phyloP scores from a whole-genome alignment of 441 rosid genomes.

The Pelargonium australe region DNA sequence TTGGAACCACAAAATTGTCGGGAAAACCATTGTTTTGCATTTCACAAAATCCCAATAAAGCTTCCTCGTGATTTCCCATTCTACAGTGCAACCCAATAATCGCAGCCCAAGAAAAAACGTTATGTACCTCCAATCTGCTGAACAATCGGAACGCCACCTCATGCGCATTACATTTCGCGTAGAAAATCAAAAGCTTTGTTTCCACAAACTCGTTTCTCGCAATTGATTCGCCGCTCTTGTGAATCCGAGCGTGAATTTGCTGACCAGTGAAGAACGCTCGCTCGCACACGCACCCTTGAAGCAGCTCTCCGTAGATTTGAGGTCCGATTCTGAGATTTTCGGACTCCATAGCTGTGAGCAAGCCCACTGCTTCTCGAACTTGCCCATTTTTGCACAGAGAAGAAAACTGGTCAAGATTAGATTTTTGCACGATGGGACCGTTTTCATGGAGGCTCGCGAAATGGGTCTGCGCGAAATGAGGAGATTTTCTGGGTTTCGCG shows the following conservation, averaged over 20 bases:
- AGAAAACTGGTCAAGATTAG: slow-evolving; percentile 44
- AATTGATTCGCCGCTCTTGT: slow-evolving; percentile 51
- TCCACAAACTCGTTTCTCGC: slow-evolving; percentile 53
- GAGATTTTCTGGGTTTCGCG: slow-evolving; percentile 16
- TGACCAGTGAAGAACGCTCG: slow-evolving; percentile 48
- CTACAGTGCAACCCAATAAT: slow-evolving; percentile 62
- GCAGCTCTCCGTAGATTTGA: slow-evolving; percentile 57
- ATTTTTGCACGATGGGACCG: slow-evolving; percentile 18
- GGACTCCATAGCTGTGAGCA: slow-evolving; percentile 47
- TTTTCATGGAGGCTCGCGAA: slow-evolving; percentile 19
- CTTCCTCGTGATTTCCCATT: slow-evolving; percentile 42
- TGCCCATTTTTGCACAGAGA: slow-evolving; percentile 53
- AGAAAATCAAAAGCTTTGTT: slow-evolving; percentile 59
- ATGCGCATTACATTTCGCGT: slow-evolving; percentile 52
- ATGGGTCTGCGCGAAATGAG: slow-evolving; percentile 11
- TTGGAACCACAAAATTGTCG: slow-evolving; percentile 72
- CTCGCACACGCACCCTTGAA: slow-evolving; percentile 65
- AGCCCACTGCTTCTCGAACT: slow-evolving; percentile 45
- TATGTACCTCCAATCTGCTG: slow-evolving; percentile 35
- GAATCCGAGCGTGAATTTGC: slow-evolving; percentile 72
- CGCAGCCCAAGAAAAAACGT: slow-evolving; percentile 85
- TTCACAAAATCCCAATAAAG: slow-evolving; percentile 48
- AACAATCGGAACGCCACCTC: slow-evolving; percentile 43
- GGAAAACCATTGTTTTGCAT: slow-evolving; percentile 52
- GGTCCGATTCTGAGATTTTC: slow-evolving; percentile 37